Evolutionary conservation across 164 flowering plant species (phyloP).

Genomic region (Piper betle): DNA sequence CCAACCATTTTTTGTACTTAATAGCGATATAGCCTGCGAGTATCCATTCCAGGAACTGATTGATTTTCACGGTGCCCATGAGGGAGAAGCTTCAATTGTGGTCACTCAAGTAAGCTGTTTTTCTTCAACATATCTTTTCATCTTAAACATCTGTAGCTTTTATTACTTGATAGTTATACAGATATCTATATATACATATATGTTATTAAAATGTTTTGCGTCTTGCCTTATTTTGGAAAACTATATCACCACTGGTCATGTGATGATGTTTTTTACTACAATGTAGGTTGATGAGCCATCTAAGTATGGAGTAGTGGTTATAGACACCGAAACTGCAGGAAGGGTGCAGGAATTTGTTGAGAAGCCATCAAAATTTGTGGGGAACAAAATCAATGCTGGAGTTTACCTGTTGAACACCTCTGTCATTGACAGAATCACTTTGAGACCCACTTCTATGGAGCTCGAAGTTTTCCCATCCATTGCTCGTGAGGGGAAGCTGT

Average conservation of each 20-base stretch:
- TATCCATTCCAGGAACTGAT: slow-evolving; percentile 88
- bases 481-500: slow-evolving; percentile 67
- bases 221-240: not conserved
- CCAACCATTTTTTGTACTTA: slow-evolving; percentile 92
- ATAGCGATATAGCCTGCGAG: slow-evolving; percentile 97
- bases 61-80: slow-evolving; percentile 83
- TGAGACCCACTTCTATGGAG: slow-evolving; percentile 89
- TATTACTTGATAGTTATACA: too few species aligned
- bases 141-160: too few species aligned
- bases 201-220: too few species aligned
- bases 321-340: slow-evolving; percentile 67
- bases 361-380: slow-evolving; percentile 92
- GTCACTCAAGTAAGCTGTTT: slow-evolving; percentile 71
- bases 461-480: slow-evolving; percentile 88
- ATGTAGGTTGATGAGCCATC: slow-evolving; percentile 96
- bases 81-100: slow-evolving; percentile 96
- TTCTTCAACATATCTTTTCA: not conserved
- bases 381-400: slow-evolving; percentile 98
- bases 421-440: slow-evolving; percentile 70
- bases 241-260: not conserved
- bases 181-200: too few species aligned
- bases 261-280: not conserved
- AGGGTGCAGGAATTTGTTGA: slow-evolving; percentile 84
- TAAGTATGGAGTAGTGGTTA: slow-evolving; percentile 91
- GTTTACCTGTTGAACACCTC: slow-evolving; percentile 91